Evolutionary conservation across 2,329 filamentous ascomycete genomes (phyloP).

Genomic region (Claviceps maximensis): DNA sequence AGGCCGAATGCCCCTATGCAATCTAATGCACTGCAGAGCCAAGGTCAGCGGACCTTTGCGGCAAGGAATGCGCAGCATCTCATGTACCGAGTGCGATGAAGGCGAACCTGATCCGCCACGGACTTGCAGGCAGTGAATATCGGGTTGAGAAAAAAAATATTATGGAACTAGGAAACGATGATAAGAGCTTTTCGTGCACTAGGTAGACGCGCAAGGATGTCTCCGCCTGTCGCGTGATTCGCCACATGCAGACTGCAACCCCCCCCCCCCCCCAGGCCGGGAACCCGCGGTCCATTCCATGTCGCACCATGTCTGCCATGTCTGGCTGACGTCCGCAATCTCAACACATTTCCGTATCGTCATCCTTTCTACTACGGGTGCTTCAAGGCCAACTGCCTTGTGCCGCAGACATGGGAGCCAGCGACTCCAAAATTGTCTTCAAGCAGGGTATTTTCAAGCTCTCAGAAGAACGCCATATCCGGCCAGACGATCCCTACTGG

Average conservation of each 20-base stretch:
- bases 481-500: conserved; percentile 86
- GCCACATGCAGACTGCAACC: background rate
- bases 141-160: background rate
- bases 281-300: background rate
- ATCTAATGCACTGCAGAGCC: background rate
- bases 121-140: background rate
- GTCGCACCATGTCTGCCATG: background rate
- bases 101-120: background rate
- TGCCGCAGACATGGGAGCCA: conserved; percentile 66
- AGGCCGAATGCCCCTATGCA: background rate
- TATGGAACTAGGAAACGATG: background rate
- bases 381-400: conserved; percentile 10
- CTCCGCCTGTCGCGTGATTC: conserved; percentile 1
- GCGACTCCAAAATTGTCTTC: conserved; percentile 97
- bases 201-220: background rate
- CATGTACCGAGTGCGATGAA: conserved; percentile 3
- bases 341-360: conserved; percentile 1
- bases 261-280: background rate
- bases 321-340: background rate
- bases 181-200: background rate
- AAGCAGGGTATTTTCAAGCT: conserved; percentile 96
- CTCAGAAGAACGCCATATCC: conserved; percentile 80
- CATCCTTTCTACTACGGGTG: conserved; percentile 7
- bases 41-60: conserved; percentile 9
- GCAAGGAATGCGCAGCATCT: conserved; percentile 19